phyloP scores from a whole-genome alignment of 805 yeast species.

The Starmerella bacillaris region DNA sequence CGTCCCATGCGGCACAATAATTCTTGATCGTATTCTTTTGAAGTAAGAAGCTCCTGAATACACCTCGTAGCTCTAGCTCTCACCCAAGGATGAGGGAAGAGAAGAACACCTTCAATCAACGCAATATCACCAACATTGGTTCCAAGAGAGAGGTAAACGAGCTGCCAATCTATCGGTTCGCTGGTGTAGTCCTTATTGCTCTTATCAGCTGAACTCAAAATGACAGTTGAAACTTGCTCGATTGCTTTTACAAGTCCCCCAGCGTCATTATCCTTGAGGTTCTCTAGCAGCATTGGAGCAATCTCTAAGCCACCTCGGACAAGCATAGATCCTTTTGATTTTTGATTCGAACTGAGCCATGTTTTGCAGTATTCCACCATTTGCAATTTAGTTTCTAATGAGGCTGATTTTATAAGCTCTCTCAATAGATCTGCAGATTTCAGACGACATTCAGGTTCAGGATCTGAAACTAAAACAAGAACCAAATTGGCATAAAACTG shows the following conservation, averaged over 20 bases:
- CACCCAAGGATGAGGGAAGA: slow-evolving; percentile 88
- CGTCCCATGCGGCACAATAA: slow-evolving; percentile 46
- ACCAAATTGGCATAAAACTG: slow-evolving; percentile 74
- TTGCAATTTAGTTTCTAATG: not conserved
- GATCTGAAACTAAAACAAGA: slow-evolving; percentile 60
- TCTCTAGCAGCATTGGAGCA: slow-evolving; percentile 7
- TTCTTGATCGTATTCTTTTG: slow-evolving; percentile 24
- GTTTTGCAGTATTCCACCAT: slow-evolving; percentile 9
- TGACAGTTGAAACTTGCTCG: not conserved
- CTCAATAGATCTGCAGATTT: slow-evolving; percentile 45
- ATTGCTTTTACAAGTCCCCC: not conserved
- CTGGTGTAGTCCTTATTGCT: slow-evolving; percentile 20
- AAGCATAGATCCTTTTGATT: slow-evolving; percentile 6
- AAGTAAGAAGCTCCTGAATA: slow-evolving; percentile 28
- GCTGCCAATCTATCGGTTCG: slow-evolving; percentile 50
- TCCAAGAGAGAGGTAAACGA: slow-evolving; percentile 47
- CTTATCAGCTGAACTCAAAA: slow-evolving; percentile 2
- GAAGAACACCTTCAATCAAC: slow-evolving; percentile 33
- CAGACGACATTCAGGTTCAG: slow-evolving; percentile 61
- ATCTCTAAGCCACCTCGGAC: slow-evolving; percentile 17
- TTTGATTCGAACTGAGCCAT: slow-evolving; percentile 12
- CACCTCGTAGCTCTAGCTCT: slow-evolving; percentile 45
- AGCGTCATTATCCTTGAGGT: too few species aligned
- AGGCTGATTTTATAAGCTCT: slow-evolving; percentile 1
- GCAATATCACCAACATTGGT: slow-evolving; percentile 24